Conservation (phyloP, 1,139 yeast species). For the Kodamaea plutei region DNA sequence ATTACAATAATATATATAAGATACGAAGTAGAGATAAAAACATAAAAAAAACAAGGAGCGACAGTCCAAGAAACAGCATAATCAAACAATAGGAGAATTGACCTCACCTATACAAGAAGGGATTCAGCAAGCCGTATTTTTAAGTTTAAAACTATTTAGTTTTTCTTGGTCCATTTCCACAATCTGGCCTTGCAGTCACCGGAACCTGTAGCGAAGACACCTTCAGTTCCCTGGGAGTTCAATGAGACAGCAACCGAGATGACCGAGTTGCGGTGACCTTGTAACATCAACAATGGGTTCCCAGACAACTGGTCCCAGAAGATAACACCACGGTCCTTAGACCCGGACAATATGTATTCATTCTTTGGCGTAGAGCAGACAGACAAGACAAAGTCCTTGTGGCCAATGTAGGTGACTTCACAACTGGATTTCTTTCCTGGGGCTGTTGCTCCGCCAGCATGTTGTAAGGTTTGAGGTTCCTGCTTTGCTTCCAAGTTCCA, state of each 20-base stretch:
- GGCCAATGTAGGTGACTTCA: conserved; percentile 92
- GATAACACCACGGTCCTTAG: conserved; percentile 95
- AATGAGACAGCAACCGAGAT: conserved; percentile 89
- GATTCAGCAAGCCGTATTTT: too few species aligned
- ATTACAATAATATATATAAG: conserved; percentile 5
- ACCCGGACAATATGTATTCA: conserved; percentile 87
- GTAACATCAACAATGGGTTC: conserved; percentile 90
- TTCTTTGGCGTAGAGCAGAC: conserved; percentile 95
- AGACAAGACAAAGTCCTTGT: conserved; percentile 90
- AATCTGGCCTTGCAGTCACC: conserved; percentile 98
- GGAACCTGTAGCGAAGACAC: conserved; percentile 91
- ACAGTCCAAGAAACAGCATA: conserved; percentile 1
- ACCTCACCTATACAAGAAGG: too few species aligned
- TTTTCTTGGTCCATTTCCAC: conserved; percentile 66
- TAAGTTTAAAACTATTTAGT: too few species aligned
- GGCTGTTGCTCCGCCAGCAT: conserved; percentile 27
- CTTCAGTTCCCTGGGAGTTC: conserved; percentile 65
- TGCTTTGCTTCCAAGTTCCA: conserved; percentile 79
- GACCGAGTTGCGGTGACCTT: conserved; percentile 95
- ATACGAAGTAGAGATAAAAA: neutral
- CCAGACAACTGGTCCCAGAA: conserved; percentile 96
- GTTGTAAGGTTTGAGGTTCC: conserved; percentile 40
- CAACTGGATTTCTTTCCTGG: conserved; percentile 53
- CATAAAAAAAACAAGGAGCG: too few species aligned
- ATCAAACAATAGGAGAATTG: too few species aligned